Conservation (phyloP, 2,329 filamentous ascomycete genomes). For the Shiraia bambusicola region DNA sequence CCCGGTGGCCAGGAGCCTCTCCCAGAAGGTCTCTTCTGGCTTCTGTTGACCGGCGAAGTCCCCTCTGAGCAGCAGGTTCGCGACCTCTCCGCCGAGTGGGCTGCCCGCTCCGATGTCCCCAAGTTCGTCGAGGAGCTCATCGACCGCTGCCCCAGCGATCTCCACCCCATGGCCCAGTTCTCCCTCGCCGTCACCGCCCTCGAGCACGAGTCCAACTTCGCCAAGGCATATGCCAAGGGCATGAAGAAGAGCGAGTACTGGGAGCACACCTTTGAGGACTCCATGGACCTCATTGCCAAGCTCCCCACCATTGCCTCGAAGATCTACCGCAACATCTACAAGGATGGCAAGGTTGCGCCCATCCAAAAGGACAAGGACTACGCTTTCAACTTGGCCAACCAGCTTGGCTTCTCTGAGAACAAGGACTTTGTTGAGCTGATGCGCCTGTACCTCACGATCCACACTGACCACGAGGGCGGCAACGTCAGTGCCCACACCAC, state of each 20-base stretch:
- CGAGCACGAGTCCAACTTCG: constrained; percentile 96
- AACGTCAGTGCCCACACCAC: constrained; percentile 99
- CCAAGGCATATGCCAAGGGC: constrained; percentile 98
- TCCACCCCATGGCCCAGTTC: constrained; percentile 99
- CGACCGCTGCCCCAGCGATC: constrained; percentile 97
- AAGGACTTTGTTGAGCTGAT: constrained; percentile 96
- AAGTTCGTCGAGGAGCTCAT: constrained; percentile 99
- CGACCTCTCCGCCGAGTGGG: constrained; percentile 97
- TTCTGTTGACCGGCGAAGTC: constrained; percentile 96
- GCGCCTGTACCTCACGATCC: constrained; percentile 98
- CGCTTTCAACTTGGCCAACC: constrained; percentile 98
- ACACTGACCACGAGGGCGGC: constrained; percentile 99
- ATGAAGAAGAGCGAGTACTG: constrained; percentile 99
- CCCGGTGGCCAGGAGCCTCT: constrained; percentile 95
- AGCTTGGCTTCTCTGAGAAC: constrained; percentile 95
- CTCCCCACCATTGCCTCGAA: constrained; percentile 95
- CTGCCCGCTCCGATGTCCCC: constrained; percentile 92
- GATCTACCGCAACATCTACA: constrained; percentile 99
- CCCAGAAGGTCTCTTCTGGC: constrained; percentile 99
- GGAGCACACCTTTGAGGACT: constrained; percentile 98
- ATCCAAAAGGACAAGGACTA: constrained; percentile 99
- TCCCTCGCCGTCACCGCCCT: constrained; percentile 96
- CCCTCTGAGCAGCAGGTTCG: constrained; percentile 97
- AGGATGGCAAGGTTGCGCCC: constrained; percentile 95
- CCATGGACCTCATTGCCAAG: constrained; percentile 99